A percentile compares a stretch with the other conserved stretches of the same genome.
Conservation (phyloP, 495 filamentous ascomycete species). For the Poronia punctata region DNA sequence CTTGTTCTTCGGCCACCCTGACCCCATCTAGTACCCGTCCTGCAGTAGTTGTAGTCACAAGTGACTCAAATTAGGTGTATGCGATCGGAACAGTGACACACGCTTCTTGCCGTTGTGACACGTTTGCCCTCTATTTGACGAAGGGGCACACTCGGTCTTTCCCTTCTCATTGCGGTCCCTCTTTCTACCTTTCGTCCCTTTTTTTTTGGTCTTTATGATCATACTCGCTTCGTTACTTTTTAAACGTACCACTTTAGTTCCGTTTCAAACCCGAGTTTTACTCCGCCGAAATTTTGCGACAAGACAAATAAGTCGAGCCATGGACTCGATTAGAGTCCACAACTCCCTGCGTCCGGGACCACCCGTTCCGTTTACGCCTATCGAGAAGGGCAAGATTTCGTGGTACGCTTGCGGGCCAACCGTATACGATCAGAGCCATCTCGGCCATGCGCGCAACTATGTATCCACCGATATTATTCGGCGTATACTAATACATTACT, state of each 20-base stretch:
- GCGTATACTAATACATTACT: constrained; percentile 79
- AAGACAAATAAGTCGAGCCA: constrained; percentile 25
- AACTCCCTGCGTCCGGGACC: constrained; percentile 67
- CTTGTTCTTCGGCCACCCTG: too few species aligned
- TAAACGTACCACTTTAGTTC: constrained; percentile 8
- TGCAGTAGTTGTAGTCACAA: too few species aligned
- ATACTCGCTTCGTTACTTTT: constrained; percentile 15
- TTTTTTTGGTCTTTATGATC: constrained; percentile 22
- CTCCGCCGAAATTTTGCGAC: constrained; percentile 23
- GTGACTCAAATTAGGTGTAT: constrained; percentile 6
- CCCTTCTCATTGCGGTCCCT: background rate
- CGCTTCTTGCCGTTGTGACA: constrained; percentile 1
- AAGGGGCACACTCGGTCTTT: background rate
- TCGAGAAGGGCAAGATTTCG: constrained; percentile 64
- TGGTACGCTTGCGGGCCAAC: constrained; percentile 95
- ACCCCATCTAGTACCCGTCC: too few species aligned
- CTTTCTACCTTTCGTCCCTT: background rate
- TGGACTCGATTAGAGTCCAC: constrained; percentile 55
- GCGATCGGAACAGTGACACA: constrained; percentile 1
- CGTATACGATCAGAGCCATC: constrained; percentile 84
- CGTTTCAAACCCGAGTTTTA: constrained; percentile 7
- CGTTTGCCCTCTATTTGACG: constrained; percentile 1
- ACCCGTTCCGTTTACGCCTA: constrained; percentile 70
- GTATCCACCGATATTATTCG: constrained; percentile 89
- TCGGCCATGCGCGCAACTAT: constrained; percentile 92